Conservation (phyloP, 1,139 yeast species). For the Pichia sp. region DNA sequence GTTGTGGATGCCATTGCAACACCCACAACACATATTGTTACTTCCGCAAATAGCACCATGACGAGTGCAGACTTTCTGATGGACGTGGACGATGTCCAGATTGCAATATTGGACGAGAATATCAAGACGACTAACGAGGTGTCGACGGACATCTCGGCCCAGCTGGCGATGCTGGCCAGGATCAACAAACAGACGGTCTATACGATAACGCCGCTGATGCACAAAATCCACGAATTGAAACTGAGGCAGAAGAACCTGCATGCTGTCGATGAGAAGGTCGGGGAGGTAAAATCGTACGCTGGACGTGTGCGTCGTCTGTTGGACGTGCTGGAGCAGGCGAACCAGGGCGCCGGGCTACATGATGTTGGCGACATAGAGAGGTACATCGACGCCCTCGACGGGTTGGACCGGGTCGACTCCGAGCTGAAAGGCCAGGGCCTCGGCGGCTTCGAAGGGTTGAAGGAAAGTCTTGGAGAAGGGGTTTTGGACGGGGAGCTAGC, state of each 20-base stretch:
- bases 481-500: constrained; percentile 45
- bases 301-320: constrained; percentile 25
- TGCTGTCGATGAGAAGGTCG: constrained; percentile 54
- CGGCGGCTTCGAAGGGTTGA: constrained; percentile 46
- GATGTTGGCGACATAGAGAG: constrained; percentile 34
- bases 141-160: constrained; percentile 51
- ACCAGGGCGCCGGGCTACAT: constrained; percentile 28
- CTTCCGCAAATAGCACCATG: background rate
- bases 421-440: constrained; percentile 37
- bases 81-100: constrained; percentile 80
- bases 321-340: constrained; percentile 1
- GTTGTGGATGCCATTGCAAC: too few relatives aligned
- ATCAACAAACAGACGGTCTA: constrained; percentile 60
- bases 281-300: constrained; percentile 64
- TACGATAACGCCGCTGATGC: constrained; percentile 66
- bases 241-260: constrained; percentile 56
- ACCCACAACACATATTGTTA: too few relatives aligned
- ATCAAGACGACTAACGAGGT: constrained; percentile 55
- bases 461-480: constrained; percentile 42
- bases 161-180: constrained; percentile 51
- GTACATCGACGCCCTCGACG: constrained; percentile 38
- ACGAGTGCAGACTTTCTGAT: background rate
- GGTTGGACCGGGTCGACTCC: constrained; percentile 34
- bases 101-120: constrained; percentile 75
- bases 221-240: constrained; percentile 55